These are phyloP conservation scores for Lumnitzera littorea DNA, from an alignment of 345 rosid species.

Conservation along the genomic window DNA sequence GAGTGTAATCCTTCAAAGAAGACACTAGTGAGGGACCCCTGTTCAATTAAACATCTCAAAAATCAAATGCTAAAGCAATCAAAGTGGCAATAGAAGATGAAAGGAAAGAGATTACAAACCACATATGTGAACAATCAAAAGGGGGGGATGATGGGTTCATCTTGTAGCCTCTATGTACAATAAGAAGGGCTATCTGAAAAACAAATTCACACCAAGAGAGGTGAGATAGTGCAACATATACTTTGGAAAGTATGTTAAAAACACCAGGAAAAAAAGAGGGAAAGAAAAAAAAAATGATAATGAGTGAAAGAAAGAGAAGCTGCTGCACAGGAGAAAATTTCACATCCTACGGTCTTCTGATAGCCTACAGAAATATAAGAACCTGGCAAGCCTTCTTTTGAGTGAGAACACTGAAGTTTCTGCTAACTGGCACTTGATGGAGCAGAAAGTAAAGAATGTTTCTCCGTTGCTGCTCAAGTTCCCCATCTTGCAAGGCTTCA, in stretches of 20 bases:
- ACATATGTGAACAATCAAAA: conserved; percentile 96
- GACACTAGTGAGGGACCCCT: conserved; percentile 95
- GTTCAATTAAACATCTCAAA: conserved; percentile 19
- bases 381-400: conserved; percentile 90
- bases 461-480: conserved; percentile 89
- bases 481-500: conserved; percentile 96
- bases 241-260: not conserved
- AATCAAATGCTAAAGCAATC: not conserved
- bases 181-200: conserved; percentile 87
- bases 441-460: conserved; percentile 89
- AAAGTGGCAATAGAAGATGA: not conserved
- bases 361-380: conserved; percentile 16
- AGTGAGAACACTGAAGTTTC: conserved; percentile 81
- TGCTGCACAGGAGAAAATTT: too few relatives aligned
- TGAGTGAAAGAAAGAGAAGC: too few relatives aligned
- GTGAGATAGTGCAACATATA: not conserved
- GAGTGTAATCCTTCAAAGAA: conserved; percentile 77
- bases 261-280: conserved; percentile 5
- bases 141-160: conserved; percentile 98
- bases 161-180: conserved; percentile 82
- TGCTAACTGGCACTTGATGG: conserved; percentile 92
- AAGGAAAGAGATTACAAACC: conserved; percentile 39
- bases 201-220: conserved; percentile 22
- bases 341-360: not conserved
- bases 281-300: too few relatives aligned